phyloP scores from a whole-genome alignment of 805 yeast species.

The Metschnikowia orientalis region DNA sequence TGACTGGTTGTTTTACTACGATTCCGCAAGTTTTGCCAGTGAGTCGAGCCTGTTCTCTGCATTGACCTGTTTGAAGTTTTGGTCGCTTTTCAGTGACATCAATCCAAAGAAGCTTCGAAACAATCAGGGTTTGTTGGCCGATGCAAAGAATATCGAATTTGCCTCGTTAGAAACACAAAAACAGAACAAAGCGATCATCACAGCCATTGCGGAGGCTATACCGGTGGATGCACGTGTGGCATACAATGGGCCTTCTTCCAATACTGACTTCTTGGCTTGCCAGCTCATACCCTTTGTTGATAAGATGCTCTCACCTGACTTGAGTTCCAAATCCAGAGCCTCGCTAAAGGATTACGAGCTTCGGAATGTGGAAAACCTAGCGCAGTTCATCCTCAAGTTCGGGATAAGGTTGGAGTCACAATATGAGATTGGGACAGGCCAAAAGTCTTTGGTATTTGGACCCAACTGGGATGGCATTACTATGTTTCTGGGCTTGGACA shows the following conservation, averaged over 20 bases:
- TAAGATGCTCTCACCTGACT: slow-evolving; percentile 29
- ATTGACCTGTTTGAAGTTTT: slow-evolving; percentile 57
- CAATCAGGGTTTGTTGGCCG: slow-evolving; percentile 25
- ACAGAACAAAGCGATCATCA: slow-evolving; percentile 30
- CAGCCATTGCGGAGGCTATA: slow-evolving; percentile 24
- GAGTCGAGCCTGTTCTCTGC: slow-evolving; percentile 49
- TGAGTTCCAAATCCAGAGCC: slow-evolving; percentile 20
- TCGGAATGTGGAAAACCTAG: slow-evolving; percentile 31
- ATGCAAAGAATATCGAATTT: slow-evolving; percentile 33
- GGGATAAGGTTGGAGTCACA: slow-evolving; percentile 37
- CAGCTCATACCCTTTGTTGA: slow-evolving; percentile 34
- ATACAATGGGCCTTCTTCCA: slow-evolving; percentile 23
- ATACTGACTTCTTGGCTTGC: slow-evolving; percentile 22
- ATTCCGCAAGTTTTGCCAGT: slow-evolving; percentile 38
- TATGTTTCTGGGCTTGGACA: slow-evolving; percentile 13
- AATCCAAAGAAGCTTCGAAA: slow-evolving; percentile 26
- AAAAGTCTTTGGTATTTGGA: slow-evolving; percentile 23
- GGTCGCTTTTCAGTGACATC: slow-evolving; percentile 59
- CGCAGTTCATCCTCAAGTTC: slow-evolving; percentile 35
- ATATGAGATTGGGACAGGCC: slow-evolving; percentile 32
- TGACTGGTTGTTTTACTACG: slow-evolving; percentile 77
- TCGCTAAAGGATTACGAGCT: slow-evolving; percentile 28
- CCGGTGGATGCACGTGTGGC: slow-evolving; percentile 27
- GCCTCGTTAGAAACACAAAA: slow-evolving; percentile 36
- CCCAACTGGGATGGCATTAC: slow-evolving; percentile 37